A percentile compares a stretch with the other conserved stretches of the same genome.
Evolutionary conservation across 2,329 filamentous ascomycete species (phyloP).

Genomic region (Rachicladosporium sp.): DNA sequence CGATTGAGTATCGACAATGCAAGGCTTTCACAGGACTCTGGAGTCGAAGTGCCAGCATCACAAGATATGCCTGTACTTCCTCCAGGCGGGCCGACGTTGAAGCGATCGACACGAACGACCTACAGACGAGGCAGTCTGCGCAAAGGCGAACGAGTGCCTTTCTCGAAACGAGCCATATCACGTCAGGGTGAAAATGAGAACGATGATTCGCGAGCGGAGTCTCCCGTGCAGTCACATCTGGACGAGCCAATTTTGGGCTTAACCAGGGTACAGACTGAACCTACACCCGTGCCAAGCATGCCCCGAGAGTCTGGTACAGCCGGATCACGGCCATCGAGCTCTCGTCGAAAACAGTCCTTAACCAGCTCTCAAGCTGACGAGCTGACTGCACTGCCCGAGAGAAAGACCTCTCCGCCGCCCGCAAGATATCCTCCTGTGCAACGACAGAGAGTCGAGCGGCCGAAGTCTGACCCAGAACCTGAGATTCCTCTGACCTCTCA

Average conservation of each 20-base stretch:
- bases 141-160: conserved; percentile 61
- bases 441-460: too few relatives aligned
- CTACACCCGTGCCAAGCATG: conserved; percentile 37
- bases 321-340: too few relatives aligned
- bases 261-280: conserved; percentile 55
- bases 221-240: conserved; percentile 28
- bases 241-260: conserved; percentile 41
- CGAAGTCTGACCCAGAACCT: too few relatives aligned
- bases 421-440: too few relatives aligned
- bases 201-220: conserved; percentile 38
- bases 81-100: conserved; percentile 61
- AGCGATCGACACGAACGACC: conserved; percentile 81
- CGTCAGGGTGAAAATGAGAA: conserved; percentile 47
- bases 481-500: conserved; percentile 20
- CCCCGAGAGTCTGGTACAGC: conserved; percentile 21
- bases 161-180: conserved; percentile 58
- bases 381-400: too few relatives aligned
- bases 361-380: too few relatives aligned
- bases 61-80: conserved; percentile 84
- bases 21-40: conserved; percentile 23
- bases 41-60: conserved; percentile 26
- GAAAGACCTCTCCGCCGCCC: too few relatives aligned
- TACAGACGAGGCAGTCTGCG: conserved; percentile 81
- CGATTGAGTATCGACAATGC: conserved; percentile 48
- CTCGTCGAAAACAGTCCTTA: too few relatives aligned